A percentile compares a stretch with the other conserved stretches of the same genome.
Conservation (phyloP, 1,284 basidiomycete species). For the Agaricales sp. region DNA sequence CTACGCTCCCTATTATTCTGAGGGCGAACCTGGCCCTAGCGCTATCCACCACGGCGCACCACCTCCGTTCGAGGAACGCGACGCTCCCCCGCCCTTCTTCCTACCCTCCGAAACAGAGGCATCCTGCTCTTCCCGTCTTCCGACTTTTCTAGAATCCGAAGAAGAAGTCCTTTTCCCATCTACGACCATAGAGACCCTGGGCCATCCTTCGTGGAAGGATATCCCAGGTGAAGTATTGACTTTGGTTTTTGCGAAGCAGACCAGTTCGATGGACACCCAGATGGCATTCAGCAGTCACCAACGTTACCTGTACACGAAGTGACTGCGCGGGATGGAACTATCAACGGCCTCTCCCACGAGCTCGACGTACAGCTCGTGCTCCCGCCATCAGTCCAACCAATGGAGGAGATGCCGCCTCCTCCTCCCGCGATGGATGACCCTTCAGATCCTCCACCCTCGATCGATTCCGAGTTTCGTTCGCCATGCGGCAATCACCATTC, state of each 20-base stretch:
- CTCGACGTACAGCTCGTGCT: constrained; percentile 41
- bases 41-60: constrained; percentile 49
- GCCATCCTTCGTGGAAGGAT: constrained; percentile 18
- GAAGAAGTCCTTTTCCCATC: constrained; percentile 53
- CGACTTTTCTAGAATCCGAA: constrained; percentile 73
- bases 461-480: constrained; percentile 67
- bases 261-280: constrained; percentile 71
- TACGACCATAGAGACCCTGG: constrained; percentile 22
- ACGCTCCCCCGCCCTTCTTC: constrained; percentile 70
- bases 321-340: constrained; percentile 53
- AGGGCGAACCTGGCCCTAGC: constrained; percentile 60
- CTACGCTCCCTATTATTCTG: constrained; percentile 47
- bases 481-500: constrained; percentile 18
- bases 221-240: constrained; percentile 56
- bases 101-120: constrained; percentile 35
- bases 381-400: constrained; percentile 45
- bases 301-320: constrained; percentile 66
- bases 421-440: constrained; percentile 80
- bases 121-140: constrained; percentile 50
- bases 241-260: constrained; percentile 62
- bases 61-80: constrained; percentile 74
- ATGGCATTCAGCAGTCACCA: constrained; percentile 48
- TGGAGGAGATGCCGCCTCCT: constrained; percentile 58
- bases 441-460: constrained; percentile 72
- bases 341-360: constrained; percentile 53